phyloP scores from a whole-genome alignment of 345 rosid species.

The Aquilaria sinensis region DNA sequence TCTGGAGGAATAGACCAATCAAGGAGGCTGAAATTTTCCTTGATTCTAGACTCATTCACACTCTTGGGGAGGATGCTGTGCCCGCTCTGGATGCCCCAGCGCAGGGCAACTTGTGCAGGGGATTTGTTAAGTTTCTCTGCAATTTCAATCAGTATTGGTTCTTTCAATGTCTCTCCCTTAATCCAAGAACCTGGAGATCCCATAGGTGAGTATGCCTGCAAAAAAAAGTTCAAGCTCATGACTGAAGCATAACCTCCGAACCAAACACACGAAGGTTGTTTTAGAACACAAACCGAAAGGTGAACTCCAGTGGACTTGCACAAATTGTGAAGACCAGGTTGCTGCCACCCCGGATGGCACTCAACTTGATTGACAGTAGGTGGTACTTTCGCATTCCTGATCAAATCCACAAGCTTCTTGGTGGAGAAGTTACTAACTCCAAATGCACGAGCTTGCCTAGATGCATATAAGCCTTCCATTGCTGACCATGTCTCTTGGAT shows the following conservation, averaged over 20 bases:
- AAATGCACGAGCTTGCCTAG: slow-evolving; percentile 47
- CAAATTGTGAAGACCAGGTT: slow-evolving; percentile 39
- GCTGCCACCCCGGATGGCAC: slow-evolving; percentile 64
- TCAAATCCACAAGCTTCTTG: slow-evolving; percentile 42
- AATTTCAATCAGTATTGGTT: slow-evolving; percentile 33
- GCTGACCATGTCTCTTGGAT: slow-evolving; percentile 51
- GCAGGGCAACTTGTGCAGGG: slow-evolving; percentile 51
- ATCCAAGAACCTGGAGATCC: slow-evolving; percentile 61
- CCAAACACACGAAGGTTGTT: not conserved
- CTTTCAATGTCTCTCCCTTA: slow-evolving; percentile 48
- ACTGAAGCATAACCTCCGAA: not conserved
- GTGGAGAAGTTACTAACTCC: slow-evolving; percentile 64
- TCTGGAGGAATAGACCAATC: slow-evolving; percentile 49
- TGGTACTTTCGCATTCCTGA: slow-evolving; percentile 30
- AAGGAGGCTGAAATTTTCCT: slow-evolving; percentile 38
- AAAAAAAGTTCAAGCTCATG: not conserved
- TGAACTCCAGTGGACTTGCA: slow-evolving; percentile 51
- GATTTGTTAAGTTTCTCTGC: slow-evolving; percentile 43
- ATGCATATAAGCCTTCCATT: slow-evolving; percentile 44
- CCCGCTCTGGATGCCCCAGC: slow-evolving; percentile 54
- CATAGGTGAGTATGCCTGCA: slow-evolving; percentile 49
- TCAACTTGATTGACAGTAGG: slow-evolving; percentile 67
- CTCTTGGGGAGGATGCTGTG: slow-evolving; percentile 60
- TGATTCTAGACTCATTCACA: slow-evolving; percentile 40
- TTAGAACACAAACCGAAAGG: slow-evolving; percentile 29